A percentile compares a stretch with the other conserved stretches of the same genome.
phyloP scores from a whole-genome alignment of 1,139 yeast species.

The Hansenula sp. region DNA sequence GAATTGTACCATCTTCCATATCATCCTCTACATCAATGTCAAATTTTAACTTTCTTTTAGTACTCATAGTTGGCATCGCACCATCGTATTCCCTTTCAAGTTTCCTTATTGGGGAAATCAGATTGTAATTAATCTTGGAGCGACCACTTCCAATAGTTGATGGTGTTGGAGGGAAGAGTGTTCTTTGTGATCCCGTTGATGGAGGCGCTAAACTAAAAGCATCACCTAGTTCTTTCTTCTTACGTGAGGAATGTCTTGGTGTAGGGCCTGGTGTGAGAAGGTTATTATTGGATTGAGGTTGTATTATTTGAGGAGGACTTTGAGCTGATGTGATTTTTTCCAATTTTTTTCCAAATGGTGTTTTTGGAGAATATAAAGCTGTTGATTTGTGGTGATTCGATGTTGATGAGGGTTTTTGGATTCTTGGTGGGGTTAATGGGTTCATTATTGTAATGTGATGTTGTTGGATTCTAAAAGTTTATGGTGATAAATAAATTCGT shows the following conservation, averaged over 20 bases:
- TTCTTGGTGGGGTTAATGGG: slow-evolving; percentile 3
- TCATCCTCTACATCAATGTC: slow-evolving; percentile 6
- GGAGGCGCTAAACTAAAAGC: slow-evolving; percentile 10
- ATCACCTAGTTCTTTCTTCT: slow-evolving; percentile 13
- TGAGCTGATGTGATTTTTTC: slow-evolving; percentile 1
- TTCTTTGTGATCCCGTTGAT: slow-evolving; percentile 1
- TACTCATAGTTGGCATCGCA: slow-evolving; percentile 1
- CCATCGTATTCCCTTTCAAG: slow-evolving; percentile 5
- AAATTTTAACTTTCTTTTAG: slow-evolving; percentile 17
- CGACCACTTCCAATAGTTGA: slow-evolving; percentile 25
- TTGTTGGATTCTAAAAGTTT: not conserved
- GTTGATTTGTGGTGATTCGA: not conserved
- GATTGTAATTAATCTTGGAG: slow-evolving; percentile 8
- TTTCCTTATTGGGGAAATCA: slow-evolving; percentile 9
- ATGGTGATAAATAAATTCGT: not conserved
- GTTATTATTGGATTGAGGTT: slow-evolving; percentile 7
- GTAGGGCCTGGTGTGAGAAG: slow-evolving; percentile 18
- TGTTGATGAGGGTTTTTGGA: not conserved
- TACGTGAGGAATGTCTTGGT: slow-evolving; percentile 16
- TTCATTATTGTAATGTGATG: not conserved
- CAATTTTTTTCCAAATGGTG: slow-evolving; percentile 16
- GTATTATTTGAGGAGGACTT: slow-evolving; percentile 3
- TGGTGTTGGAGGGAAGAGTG: slow-evolving; percentile 12
- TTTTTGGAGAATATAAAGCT: slow-evolving; percentile 14
- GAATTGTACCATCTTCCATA: slow-evolving; percentile 6